Evolutionary conservation across 345 rosid species (phyloP), one percentile per base, ranked within the genome.

Genomic region (Abelmoschus esculentus): DNA sequence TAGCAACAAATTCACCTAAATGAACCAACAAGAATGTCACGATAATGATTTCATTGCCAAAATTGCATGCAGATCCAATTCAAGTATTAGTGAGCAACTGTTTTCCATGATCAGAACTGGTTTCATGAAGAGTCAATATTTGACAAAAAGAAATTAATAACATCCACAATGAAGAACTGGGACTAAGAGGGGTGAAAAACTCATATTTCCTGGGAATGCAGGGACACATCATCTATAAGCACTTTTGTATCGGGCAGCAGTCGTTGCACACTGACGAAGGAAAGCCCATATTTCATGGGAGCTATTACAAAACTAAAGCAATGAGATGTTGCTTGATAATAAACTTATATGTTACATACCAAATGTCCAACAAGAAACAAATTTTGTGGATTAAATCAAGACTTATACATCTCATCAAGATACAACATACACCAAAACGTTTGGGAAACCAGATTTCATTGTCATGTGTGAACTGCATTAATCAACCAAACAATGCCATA

Each of bases 1-100:
- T 83, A n/a, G 96, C 97, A 46, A 95, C 80, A 63, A 79, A 95
- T 50, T 91, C 99, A 79, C 96, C 99, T 91, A 75, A 12, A 71
- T 53, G 22, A 61, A 72, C 36, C 58, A 69, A 58, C 1, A 10
- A 61, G 4, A 54, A 38, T 26, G 55, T 19, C 54, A 71, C 7
- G 5, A n/a, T 7, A 36, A 73, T 31, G n/a, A 53, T 14, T 61
- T 10, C 26, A 60, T 57, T 40, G 54, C 71, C 7, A 29, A 44
- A 42, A 31, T 14, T 47, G 64, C 64, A 42, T 17, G 56, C 58
- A 14, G 57, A 61, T 17, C 5, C 13, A 55, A 36, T 29, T 29
- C 29, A 38, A 44, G 22, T 5, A 49, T 15, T 31, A 13, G 5
- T 15, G 3, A 29, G 14, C 5, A 3, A 29, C 38, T 22, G 15